A percentile compares a stretch with the other conserved stretches of the same genome.
These are phyloP conservation scores for Pleoardoris graminearum DNA, from an alignment of 2,329 filamentous ascomycete species.

Conservation along the genomic window DNA sequence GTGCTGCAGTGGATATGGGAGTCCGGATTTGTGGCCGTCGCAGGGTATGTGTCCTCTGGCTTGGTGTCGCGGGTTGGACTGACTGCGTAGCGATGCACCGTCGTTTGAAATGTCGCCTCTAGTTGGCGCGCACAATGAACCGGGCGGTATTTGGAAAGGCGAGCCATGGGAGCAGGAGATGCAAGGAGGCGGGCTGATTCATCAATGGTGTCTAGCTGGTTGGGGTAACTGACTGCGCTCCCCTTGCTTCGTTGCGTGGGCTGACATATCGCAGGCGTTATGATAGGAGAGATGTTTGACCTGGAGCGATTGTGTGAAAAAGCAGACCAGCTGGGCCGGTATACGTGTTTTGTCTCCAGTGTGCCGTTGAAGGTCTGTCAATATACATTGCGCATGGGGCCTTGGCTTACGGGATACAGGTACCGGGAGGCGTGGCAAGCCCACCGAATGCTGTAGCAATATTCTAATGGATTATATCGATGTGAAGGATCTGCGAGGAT, in stretches of 20 bases:
- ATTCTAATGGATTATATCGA: conserved; percentile 24
- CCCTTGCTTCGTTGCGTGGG: not conserved
- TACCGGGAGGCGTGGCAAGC: conserved; percentile 52
- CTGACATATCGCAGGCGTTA: conserved; percentile 24
- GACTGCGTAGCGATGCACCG: conserved; percentile 33
- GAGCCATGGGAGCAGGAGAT: conserved; percentile 41
- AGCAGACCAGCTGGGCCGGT: conserved; percentile 57
- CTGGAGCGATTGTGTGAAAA: conserved; percentile 57
- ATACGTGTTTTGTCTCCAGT: conserved; percentile 65
- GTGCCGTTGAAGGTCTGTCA: conserved; percentile 56
- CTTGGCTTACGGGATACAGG: conserved; percentile 30
- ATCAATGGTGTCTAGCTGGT: conserved; percentile 40
- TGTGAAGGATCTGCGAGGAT: not conserved
- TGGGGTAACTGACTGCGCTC: conserved; percentile 28
- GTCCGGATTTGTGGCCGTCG: conserved; percentile 51
- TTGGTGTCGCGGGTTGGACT: not conserved
- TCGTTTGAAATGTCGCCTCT: conserved; percentile 52
- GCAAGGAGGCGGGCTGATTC: conserved; percentile 40
- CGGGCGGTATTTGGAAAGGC: conserved; percentile 40
- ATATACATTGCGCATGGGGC: not conserved
- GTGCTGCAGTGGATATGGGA: conserved; percentile 54
- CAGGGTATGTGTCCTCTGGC: conserved; percentile 29
- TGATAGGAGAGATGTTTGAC: conserved; percentile 48
- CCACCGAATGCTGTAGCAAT: conserved; percentile 46
- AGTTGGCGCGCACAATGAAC: conserved; percentile 35